These are phyloP conservation scores for barrel medic (Medicago truncatula) DNA, from an alignment of 306 rosid species.

Conservation along the genomic window DNA sequence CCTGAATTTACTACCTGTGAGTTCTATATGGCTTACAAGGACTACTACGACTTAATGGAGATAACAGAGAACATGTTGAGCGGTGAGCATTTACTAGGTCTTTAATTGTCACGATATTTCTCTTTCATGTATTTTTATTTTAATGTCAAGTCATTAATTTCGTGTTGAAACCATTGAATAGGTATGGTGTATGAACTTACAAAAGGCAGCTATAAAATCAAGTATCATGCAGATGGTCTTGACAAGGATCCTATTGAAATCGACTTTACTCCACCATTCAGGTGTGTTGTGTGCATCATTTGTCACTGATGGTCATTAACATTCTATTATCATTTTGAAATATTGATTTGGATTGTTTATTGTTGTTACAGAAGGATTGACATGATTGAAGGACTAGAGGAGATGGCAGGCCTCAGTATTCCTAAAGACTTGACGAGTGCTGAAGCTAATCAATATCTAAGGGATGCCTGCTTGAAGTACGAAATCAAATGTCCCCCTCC, in stretches of 20 bases:
- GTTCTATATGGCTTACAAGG: constrained; percentile 91
- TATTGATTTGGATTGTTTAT: constrained; percentile 33
- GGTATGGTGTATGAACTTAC: constrained; percentile 92
- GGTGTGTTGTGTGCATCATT: constrained; percentile 54
- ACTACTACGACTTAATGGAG: constrained; percentile 87
- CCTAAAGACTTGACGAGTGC: constrained; percentile 81
- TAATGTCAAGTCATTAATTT: constrained; percentile 19
- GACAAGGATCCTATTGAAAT: constrained; percentile 80
- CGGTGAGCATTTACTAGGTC: constrained; percentile 53
- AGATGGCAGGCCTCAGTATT: constrained; percentile 73
- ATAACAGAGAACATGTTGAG: constrained; percentile 86
- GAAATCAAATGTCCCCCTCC: constrained; percentile 90
- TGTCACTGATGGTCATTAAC: background rate
- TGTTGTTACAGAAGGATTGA: constrained; percentile 80
- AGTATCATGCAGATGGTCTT: constrained; percentile 77
- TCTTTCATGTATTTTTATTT: background rate
- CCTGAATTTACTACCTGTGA: constrained; percentile 98
- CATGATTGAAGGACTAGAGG: constrained; percentile 86
- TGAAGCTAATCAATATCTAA: constrained; percentile 80
- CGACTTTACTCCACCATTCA: constrained; percentile 79
- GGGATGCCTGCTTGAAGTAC: constrained; percentile 68
- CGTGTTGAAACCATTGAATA: constrained; percentile 46
- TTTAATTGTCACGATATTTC: constrained; percentile 6
- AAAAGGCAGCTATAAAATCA: constrained; percentile 75
- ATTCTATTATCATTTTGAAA: constrained; percentile 12